Percentiles rank a stretch among this genome's conserved stretches.
Conservation (phyloP, 768 basidiomycete genomes). For the Hygrophoropsis aurantiaca region DNA sequence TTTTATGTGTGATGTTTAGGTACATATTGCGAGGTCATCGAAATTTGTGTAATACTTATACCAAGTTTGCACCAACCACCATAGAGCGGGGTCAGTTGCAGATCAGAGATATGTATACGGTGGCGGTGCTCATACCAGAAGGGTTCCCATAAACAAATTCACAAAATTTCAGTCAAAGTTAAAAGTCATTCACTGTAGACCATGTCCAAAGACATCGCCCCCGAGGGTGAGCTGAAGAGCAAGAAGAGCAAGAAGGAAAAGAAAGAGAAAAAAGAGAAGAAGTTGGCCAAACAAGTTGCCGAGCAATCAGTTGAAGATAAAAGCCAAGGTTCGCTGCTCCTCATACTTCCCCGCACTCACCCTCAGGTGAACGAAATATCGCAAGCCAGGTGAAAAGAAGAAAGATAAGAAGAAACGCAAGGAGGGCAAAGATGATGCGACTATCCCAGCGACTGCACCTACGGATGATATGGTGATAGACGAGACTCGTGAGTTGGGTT, state of each 20-base stretch:
- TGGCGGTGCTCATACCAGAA: neutral
- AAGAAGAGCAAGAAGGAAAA: conserved; percentile 26
- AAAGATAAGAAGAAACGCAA: conserved; percentile 43
- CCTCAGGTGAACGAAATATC: conserved; percentile 8
- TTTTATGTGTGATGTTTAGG: neutral
- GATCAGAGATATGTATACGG: neutral
- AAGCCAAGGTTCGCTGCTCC: conserved; percentile 23
- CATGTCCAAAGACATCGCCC: conserved; percentile 7
- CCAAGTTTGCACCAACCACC: neutral
- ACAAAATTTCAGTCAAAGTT: neutral
- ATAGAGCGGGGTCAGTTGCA: neutral
- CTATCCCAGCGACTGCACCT: conserved; percentile 15
- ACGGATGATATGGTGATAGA: conserved; percentile 7
- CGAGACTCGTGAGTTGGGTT: neutral
- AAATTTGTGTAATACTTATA: neutral
- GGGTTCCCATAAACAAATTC: neutral
- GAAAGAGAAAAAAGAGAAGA: conserved; percentile 7
- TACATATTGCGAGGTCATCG: too few species aligned
- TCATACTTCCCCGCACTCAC: neutral
- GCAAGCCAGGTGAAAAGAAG: conserved; percentile 25
- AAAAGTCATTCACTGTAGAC: conserved; percentile 3
- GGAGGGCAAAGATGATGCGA: conserved; percentile 38
- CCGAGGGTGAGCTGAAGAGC: conserved; percentile 14
- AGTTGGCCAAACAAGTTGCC: neutral
- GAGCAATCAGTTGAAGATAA: conserved; percentile 6